Base-by-base conservation (phyloP, 345 rosid genomes). In the Moringa oleifera region DNA sequence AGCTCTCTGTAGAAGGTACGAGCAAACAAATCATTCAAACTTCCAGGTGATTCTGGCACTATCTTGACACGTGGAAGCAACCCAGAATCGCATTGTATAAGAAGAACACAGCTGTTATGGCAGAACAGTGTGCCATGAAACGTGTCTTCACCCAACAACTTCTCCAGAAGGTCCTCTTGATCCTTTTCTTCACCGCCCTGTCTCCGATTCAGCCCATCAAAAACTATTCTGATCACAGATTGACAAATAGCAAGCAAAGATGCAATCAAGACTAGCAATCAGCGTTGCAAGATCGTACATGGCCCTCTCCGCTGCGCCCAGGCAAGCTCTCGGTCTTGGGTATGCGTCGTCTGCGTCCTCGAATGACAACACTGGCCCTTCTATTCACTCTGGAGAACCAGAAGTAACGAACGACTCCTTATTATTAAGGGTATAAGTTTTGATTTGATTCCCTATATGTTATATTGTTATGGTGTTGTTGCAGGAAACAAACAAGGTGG, bases 211-310 rank as follows among this genome's bases (percentile, higher is more conserved):
- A 19, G 47, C 18, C 18, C 46, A 37, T n/a, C 18, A 5, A 53
- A 59, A 2, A 28, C 3, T 28, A 28, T 8, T 8, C 3, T 8
- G 33, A 28, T 2, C 5, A 28, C 33, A 8, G 33, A 2, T 28
- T 28, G 8, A 55, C 20, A 20, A 53, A 63, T 59, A 13, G 57
- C 21, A 41, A 15, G 23, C 51, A 20, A 60, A 65, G 66, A 74
- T 73, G 77, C 81, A 68, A 51, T 80, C 83, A 22, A 71, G 80
- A 52, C 17, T 82, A 47, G 77, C 77, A 47, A 63, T 79, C 33
- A 10, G 68, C 6, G 75, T 80, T 15, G 36, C 68, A 0, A 66
- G 78, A 31, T 54, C 58, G 15, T 65, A 55, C 51, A 22, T 61
- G 57, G 57, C 47, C 0, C 53, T 71, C 12, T 52, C 18, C 51